Conservation (phyloP, 257 asterid species). For the Voacanga thouarsii region DNA sequence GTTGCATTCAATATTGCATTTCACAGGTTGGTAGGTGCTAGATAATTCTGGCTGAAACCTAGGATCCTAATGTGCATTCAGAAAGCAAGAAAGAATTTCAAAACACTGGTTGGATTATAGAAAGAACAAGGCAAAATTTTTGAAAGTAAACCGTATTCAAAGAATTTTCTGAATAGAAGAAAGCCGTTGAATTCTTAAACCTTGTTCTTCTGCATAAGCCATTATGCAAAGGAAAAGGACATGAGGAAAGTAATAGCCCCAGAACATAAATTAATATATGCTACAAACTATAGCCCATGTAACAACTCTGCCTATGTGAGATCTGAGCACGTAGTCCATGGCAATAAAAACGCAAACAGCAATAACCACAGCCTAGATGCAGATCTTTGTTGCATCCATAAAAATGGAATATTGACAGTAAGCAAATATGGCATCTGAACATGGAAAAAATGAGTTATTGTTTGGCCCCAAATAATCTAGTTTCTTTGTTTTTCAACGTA, state of each 20-base stretch:
- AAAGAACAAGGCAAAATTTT: not conserved
- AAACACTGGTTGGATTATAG: not conserved
- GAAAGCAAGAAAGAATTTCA: not conserved
- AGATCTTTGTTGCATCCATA: not conserved
- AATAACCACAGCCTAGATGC: not conserved
- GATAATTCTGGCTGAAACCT: conserved; percentile 83
- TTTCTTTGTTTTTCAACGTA: too few species aligned
- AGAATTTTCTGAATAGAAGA: not conserved
- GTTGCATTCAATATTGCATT: conserved; percentile 80
- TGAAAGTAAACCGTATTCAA: not conserved
- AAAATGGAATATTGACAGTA: not conserved
- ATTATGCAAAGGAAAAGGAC: not conserved
- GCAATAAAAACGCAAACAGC: not conserved
- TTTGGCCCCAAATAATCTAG: not conserved
- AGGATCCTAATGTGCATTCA: conserved; percentile 57
- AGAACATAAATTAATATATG: not conserved
- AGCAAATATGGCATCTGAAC: not conserved
- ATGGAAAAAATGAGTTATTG: not conserved
- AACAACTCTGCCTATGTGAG: not conserved
- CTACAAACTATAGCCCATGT: not conserved
- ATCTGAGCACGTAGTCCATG: not conserved
- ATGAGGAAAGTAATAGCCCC: not conserved
- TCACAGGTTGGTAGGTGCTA: conserved; percentile 70
- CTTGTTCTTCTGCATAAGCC: not conserved
- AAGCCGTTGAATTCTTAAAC: not conserved